Evolutionary conservation across 495 filamentous ascomycete species (phyloP).

Genomic region (Trichoderma virens): DNA sequence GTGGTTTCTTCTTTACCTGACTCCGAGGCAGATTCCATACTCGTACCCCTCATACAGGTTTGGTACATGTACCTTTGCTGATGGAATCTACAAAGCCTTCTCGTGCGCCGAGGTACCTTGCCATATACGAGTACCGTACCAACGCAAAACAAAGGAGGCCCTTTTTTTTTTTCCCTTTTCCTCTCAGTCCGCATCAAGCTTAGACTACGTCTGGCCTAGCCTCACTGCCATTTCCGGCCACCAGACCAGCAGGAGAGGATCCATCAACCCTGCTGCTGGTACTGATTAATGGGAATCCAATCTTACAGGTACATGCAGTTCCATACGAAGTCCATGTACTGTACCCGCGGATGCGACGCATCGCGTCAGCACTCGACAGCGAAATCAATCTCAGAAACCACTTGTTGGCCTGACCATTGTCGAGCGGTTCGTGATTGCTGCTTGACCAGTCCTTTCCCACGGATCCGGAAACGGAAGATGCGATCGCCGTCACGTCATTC

Average conservation of each 20-base stretch:
- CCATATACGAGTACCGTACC: no score
- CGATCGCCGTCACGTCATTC: not conserved
- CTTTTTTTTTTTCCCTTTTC: not conserved
- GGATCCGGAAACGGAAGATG: not conserved
- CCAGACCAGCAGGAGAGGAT: not conserved
- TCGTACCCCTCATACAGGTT: no score
- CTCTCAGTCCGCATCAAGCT: not conserved
- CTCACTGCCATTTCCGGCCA: not conserved
- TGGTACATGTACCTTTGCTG: no score
- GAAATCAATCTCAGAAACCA: not conserved
- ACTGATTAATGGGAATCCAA: conserved; percentile 2
- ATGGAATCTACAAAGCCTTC: no score
- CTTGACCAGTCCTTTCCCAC: no score
- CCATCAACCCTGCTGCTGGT: not conserved
- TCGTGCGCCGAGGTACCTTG: no score
- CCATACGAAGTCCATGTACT: not conserved
- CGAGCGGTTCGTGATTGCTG: no score
- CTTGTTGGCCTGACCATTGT: not conserved
- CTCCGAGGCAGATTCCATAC: no score
- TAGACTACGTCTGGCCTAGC: not conserved
- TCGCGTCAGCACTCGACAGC: not conserved
- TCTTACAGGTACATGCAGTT: not conserved
- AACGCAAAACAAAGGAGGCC: no score
- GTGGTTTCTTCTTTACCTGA: no score
- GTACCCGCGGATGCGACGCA: not conserved